phyloP scores from a whole-genome alignment of 257 asterid genomes.

The Cynanchum wilfordii region DNA sequence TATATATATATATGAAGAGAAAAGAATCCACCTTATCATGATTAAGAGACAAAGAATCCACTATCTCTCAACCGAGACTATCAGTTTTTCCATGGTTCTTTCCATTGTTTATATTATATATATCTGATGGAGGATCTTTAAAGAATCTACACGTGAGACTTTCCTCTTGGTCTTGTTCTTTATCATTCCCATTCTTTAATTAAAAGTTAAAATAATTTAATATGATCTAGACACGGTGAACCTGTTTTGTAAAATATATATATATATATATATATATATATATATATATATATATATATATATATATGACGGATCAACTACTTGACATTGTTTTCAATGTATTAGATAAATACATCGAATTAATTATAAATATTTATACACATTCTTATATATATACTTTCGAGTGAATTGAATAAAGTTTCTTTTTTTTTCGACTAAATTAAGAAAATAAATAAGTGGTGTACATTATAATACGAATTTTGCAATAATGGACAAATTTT shows the following conservation, averaged over 20 bases:
- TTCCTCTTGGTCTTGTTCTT: background rate
- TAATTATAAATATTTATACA: too few species aligned
- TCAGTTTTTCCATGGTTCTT: background rate
- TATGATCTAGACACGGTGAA: too few species aligned
- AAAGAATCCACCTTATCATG: background rate
- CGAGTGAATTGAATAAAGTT: too few species aligned
- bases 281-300: too few species aligned
- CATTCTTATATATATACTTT: too few species aligned
- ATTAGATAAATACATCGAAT: too few species aligned
- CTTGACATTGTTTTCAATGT: too few species aligned
- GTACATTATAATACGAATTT: background rate
- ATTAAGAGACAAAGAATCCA: constrained; percentile 7
- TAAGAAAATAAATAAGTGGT: background rate
- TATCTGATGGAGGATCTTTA: background rate
- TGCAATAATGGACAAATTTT: background rate
- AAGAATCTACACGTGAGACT: background rate
- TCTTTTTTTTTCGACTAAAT: background rate
- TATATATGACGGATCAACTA: too few species aligned
- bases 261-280: too few species aligned
- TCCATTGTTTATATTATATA: background rate
- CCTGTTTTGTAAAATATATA: too few species aligned
- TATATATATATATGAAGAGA: background rate
- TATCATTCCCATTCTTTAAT: background rate
- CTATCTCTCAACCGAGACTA: background rate
- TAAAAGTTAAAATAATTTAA: too few species aligned